These are phyloP conservation scores for Penicillium simplicissimum DNA, from an alignment of 495 filamentous ascomycete species.

Conservation along the genomic window DNA sequence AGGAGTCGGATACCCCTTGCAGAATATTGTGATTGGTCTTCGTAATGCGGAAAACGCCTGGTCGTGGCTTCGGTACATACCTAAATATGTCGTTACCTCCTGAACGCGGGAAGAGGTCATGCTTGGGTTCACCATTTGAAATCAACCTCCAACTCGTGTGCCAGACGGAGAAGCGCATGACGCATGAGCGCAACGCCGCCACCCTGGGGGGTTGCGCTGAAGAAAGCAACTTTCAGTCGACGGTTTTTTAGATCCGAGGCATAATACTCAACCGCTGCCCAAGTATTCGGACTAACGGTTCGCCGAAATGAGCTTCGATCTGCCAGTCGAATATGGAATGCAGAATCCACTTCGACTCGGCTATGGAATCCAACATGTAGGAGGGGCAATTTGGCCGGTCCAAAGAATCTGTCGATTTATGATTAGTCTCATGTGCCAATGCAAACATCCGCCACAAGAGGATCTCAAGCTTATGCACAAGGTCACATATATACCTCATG, in stretches of 20 bases:
- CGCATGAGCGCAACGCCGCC: background rate
- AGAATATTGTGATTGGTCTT: conserved; percentile 90
- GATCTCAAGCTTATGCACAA: background rate
- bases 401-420: background rate
- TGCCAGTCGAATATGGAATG: background rate
- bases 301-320: background rate
- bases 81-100: conserved; percentile 23
- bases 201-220: background rate
- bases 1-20: conserved; percentile 69
- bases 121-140: background rate
- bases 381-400: background rate
- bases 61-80: conserved; percentile 77
- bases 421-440: background rate
- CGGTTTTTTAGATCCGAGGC: background rate
- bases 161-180: background rate
- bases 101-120: background rate
- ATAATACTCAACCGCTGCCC: background rate
- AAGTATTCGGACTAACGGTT: background rate
- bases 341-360: background rate
- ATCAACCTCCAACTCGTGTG: background rate
- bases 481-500: background rate
- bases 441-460: background rate
- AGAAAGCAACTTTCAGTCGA: background rate
- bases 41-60: conserved; percentile 80
- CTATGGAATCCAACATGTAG: background rate